Conservation (phyloP, 345 rosid genomes). For the Bruguiera sexangula region DNA sequence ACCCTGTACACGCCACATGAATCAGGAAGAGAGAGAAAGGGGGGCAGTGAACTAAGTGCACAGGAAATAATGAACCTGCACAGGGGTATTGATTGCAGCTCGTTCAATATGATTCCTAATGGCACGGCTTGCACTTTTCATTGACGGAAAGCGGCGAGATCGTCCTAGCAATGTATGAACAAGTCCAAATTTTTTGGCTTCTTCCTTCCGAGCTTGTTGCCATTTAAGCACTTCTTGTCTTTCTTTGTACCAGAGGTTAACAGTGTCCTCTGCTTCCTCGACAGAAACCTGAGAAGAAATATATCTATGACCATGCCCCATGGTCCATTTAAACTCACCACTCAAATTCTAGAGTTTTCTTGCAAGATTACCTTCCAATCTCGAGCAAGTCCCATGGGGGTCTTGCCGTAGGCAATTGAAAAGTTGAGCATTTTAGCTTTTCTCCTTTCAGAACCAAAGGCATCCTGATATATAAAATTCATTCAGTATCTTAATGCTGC, state of each 20-base stretch:
- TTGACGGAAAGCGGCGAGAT: slow-evolving; percentile 60
- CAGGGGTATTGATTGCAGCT: slow-evolving; percentile 94
- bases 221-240: slow-evolving; percentile 79
- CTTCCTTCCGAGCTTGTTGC: slow-evolving; percentile 72
- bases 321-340: slow-evolving; percentile 3
- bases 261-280: slow-evolving; percentile 79
- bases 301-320: slow-evolving; percentile 2
- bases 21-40: slow-evolving; percentile 4
- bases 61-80: slow-evolving; percentile 54
- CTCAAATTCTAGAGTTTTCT: slow-evolving; percentile 5
- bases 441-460: slow-evolving; percentile 79
- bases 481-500: slow-evolving; percentile 3
- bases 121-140: slow-evolving; percentile 32
- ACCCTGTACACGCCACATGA: slow-evolving; percentile 48
- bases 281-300: slow-evolving; percentile 57
- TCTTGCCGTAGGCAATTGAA: slow-evolving; percentile 97
- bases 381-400: slow-evolving; percentile 76
- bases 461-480: slow-evolving; percentile 47
- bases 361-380: slow-evolving; percentile 80
- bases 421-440: slow-evolving; percentile 98
- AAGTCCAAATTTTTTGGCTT: slow-evolving; percentile 45
- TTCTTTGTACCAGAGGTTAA: slow-evolving; percentile 85
- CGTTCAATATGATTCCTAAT: slow-evolving; percentile 65
- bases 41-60: slow-evolving; percentile 8
- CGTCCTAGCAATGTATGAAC: slow-evolving; percentile 82